These are phyloP conservation scores for Zea mays DNA, from an alignment of 176 grass and related monocot genomes.

Conservation along the genomic window Zm-B73-REFERENCE-NAM-5.0 NC_050101.1:139654001-139654500, in stretches of 20 bases:
- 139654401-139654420: no score
- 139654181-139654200: neutral
- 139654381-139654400: no score
- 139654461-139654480: no score
- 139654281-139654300: neutral
- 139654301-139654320: neutral
- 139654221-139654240: neutral
- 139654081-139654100: neutral
- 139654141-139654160: neutral
- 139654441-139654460: no score
- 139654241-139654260: neutral
- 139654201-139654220: neutral
- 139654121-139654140: neutral
- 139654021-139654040: neutral
- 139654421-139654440: no score
- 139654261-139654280: neutral
- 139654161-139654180: neutral
- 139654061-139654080: neutral
- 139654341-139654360: no score
- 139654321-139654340: neutral
- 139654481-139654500: no score
- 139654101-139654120: neutral
- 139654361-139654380: no score
- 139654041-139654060: neutral
- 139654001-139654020: neutral